phyloP scores from a whole-genome alignment of 139 green algal genomes.

The Chlamydomonas schloesseri region DNA sequence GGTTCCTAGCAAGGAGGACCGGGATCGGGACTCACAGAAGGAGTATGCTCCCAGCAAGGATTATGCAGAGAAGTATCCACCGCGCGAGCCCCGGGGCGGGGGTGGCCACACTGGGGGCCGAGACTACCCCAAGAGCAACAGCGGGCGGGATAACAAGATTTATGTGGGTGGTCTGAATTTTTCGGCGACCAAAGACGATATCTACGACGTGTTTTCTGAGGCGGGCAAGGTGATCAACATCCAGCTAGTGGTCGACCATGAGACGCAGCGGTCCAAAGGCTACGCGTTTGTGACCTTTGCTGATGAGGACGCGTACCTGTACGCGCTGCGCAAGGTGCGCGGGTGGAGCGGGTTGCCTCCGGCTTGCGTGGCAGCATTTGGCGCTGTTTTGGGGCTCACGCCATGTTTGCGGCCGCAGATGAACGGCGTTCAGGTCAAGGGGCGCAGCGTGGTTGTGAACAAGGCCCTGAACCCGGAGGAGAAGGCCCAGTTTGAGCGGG shows the following conservation, averaged over 20 bases:
- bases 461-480: conserved; percentile 39
- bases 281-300: conserved; percentile 32
- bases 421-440: conserved; percentile 17
- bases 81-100: not conserved
- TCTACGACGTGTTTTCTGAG: conserved; percentile 10
- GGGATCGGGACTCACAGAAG: not conserved
- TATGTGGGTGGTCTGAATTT: conserved; percentile 33
- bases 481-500: conserved; percentile 16
- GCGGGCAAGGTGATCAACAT: conserved; percentile 24
- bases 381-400: not conserved
- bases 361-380: not conserved
- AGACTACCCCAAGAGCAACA: not conserved
- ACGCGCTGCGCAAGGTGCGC: not conserved
- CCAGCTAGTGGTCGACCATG: conserved; percentile 31
- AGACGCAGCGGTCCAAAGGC: conserved; percentile 26
- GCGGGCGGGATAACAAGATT: conserved; percentile 12
- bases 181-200: conserved; percentile 22
- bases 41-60: conserved; percentile 5
- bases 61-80: conserved; percentile 25
- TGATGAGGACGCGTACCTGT: conserved; percentile 4
- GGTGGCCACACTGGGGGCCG: not conserved
- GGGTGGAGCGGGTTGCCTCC: not conserved
- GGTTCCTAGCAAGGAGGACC: not conserved
- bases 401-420: not conserved
- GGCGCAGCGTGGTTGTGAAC: conserved; percentile 10